Evolutionary conservation across 176 grass and related monocot genomes (phyloP), one percentile per base, ranked within the genome.

Genomic region (Stipa capillata): DNA sequence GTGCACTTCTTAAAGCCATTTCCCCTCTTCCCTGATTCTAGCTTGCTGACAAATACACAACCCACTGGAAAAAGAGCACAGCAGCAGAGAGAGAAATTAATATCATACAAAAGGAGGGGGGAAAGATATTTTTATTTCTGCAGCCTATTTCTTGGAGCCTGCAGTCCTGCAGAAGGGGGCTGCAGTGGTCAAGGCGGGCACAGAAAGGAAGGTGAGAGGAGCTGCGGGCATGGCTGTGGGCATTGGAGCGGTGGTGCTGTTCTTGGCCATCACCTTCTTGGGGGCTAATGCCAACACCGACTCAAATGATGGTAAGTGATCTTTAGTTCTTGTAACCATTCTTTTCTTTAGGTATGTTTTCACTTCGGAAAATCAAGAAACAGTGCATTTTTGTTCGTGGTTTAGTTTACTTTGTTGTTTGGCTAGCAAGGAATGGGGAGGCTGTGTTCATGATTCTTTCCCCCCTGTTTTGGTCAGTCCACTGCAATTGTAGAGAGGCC

Each of bases 241-340:
- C 61, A 62, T 61, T 61, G 76, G 51, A 41, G 69, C 18, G 53
- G 35, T 28, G 69, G 7, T 62, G 76, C 51, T 89, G 61, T 80
- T 89, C 76, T 69, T 89, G 76, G 69, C 44, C 23, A 23, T 28
- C 37, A 32, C 69, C 78, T 52, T 65, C 40, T 62, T 70, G 65
- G 69, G 51, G n/a, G 71, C 43, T 74, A 54, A 41, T 53, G 91
- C 79, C 69, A 65, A 52, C 51, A 94, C 91, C 2, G 75, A 91
- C 79, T 70, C 79, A 0, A 67, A 83, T 61, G 91, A 94, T 29
- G 91, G 91, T 84, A 64, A 76, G 69, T 40, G 23, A 4, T 63
- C 34, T 37, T 34, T 31, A 9, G 32, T 77, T 42, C 44, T 37
- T 45, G n/a, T 13, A 52, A 2, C 0, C 5, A 4, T 11, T 33